Conservation (phyloP, 208 protist genomes). For the Acanthamoeba sp. region DNA sequence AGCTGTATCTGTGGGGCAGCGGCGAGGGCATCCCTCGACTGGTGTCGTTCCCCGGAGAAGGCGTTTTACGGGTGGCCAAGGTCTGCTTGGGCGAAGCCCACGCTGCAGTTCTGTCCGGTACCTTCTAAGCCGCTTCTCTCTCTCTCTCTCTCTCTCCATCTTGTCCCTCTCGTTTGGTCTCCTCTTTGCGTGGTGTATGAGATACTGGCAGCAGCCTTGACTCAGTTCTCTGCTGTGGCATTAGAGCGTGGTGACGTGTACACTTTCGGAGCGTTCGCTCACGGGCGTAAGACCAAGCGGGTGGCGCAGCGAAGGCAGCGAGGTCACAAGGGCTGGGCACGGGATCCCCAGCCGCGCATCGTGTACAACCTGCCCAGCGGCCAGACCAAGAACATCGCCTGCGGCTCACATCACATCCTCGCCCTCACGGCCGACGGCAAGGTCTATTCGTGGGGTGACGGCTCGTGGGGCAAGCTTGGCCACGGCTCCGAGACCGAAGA, state of each 20-base stretch:
- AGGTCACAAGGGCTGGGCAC: background rate
- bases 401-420: conserved; percentile 53
- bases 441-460: conserved; percentile 66
- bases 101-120: conserved; percentile 28
- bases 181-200: background rate
- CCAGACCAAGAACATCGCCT: conserved; percentile 30
- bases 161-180: background rate
- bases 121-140: background rate
- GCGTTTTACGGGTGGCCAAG: background rate
- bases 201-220: too few species aligned
- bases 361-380: conserved; percentile 48
- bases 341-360: conserved; percentile 51
- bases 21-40: background rate
- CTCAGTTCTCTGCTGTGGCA: too few species aligned
- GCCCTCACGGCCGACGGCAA: conserved; percentile 40
- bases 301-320: background rate
- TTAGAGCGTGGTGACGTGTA: conserved; percentile 51
- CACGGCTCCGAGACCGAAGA: conserved; percentile 57
- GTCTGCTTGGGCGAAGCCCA: conserved; percentile 47
- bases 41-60: conserved; percentile 57
- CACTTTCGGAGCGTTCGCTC: conserved; percentile 53
- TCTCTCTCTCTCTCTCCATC: background rate
- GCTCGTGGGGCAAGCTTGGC: conserved; percentile 64
- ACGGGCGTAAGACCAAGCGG: conserved; percentile 58
- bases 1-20: conserved; percentile 55